Conservation (phyloP, 495 filamentous ascomycete species). For the Hypoxylon rickii region DNA sequence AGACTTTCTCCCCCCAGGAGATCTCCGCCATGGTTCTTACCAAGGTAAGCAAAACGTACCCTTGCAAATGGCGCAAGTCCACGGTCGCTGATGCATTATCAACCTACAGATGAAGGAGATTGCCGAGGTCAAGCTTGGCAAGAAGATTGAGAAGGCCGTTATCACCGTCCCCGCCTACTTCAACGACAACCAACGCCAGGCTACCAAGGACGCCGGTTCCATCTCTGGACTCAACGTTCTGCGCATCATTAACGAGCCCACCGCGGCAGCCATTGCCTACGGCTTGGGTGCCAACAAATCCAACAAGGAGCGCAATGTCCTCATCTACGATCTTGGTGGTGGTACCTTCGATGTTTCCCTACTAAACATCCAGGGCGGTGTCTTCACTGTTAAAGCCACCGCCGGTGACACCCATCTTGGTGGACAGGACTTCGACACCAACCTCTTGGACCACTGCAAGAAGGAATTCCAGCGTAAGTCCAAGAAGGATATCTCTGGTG, state of each 20-base stretch:
- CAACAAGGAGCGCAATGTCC: conserved; percentile 95
- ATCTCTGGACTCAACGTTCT: conserved; percentile 97
- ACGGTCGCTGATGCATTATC: conserved; percentile 21
- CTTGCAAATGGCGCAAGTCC: background rate
- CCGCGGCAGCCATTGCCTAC: conserved; percentile 95
- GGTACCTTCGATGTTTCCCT: conserved; percentile 99
- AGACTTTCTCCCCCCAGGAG: conserved; percentile 97
- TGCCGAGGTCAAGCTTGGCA: conserved; percentile 93
- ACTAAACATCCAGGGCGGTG: conserved; percentile 97
- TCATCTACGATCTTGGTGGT: conserved; percentile 99
- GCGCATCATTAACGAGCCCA: conserved; percentile 99
- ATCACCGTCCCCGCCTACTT: conserved; percentile 99
- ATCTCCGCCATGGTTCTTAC: conserved; percentile 94
- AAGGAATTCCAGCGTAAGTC: conserved; percentile 91
- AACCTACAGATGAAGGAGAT: conserved; percentile 87
- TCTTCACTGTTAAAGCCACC: conserved; percentile 98
- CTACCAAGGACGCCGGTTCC: conserved; percentile 97
- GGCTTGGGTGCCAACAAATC: conserved; percentile 92
- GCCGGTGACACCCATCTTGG: conserved; percentile 99
- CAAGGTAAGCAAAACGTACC: conserved; percentile 62
- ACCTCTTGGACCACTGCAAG: conserved; percentile 94
- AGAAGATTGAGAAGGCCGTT: conserved; percentile 97
- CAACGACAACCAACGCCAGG: conserved; percentile 99
- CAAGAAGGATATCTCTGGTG: conserved; percentile 81
- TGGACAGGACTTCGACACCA: conserved; percentile 99